Evolutionary conservation across 1,139 yeast genomes (phyloP), one percentile per base, ranked within the genome.

Genomic region (Scheffersomyces titani): DNA sequence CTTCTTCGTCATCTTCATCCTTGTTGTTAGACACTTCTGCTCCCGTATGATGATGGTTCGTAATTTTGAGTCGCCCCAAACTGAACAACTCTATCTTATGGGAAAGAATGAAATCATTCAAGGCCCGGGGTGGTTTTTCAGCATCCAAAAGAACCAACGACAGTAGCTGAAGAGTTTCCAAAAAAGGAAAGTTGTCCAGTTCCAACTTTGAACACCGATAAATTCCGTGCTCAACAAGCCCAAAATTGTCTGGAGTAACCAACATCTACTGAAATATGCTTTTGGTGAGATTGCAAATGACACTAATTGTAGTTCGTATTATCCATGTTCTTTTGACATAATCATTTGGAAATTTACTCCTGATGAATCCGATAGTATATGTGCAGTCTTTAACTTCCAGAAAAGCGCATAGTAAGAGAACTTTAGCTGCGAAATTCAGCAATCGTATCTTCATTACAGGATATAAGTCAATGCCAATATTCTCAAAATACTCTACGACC

Each of bases 231-330:
- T 89, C 94, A 11, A 89, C 94, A 36, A 89, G 76, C 0, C 93
- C 93, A 72, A 87, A 89, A 70, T 87, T 88, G 51, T 88, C 90
- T 5, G 96, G 94, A 3, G 93, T 92, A 0, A 89, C 90, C 51
- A 89, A 74, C 94, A 89, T 88, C 30, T 53, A 13, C 19, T 11
- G 9, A 22, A 16, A 30, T 9, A 9, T 30, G 40, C 9, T 9
- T 30, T 30, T 9, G 40, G 40, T 11, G 13, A 3, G 16, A 3
- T 30, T 30, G 16, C 9, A 11, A 30, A 30, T 11, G 40, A 30
- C 3, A 30, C 1, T 30, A 4, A 16, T 30, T 7, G 2, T 30
- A 4, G 40, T 30, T 7, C 3, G 40, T 11, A 7, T 20, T 20
- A 9, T 47, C 22, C 18, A 9, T 22, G 50, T 47, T 21, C 21